Conservation (phyloP, 768 basidiomycete genomes). For the Tricholoma matsutake region DNA sequence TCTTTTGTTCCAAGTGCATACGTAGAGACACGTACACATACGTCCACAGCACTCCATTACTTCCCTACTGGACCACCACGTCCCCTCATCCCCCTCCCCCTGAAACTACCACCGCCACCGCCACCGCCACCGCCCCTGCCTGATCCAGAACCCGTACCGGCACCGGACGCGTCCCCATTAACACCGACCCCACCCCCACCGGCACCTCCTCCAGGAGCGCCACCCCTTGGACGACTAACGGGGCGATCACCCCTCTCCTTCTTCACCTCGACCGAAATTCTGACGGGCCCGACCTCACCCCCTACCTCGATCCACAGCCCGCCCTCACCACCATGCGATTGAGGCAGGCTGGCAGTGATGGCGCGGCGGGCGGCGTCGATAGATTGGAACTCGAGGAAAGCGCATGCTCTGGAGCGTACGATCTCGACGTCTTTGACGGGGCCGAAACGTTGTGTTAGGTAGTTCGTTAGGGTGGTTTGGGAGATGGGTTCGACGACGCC, state of each 20-base stretch:
- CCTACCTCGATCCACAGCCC: conserved; percentile 77
- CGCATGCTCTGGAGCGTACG: conserved; percentile 84
- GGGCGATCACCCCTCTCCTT: conserved; percentile 90
- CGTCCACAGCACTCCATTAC: conserved; percentile 4
- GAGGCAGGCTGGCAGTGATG: conserved; percentile 68
- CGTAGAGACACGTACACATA: not conserved
- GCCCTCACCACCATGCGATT: conserved; percentile 78
- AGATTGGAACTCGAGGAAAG: conserved; percentile 84
- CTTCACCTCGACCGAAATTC: conserved; percentile 82
- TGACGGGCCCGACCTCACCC: conserved; percentile 44
- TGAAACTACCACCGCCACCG: conserved; percentile 22
- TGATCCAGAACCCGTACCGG: conserved; percentile 38
- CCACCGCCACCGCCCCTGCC: conserved; percentile 14
- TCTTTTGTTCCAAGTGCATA: not conserved
- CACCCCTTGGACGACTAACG: conserved; percentile 57
- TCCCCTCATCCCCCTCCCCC: conserved; percentile 23
- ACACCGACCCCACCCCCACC: conserved; percentile 12
- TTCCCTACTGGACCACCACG: conserved; percentile 18
- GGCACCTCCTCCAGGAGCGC: conserved; percentile 34
- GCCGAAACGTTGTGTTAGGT: conserved; percentile 67
- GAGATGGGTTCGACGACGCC: conserved; percentile 71
- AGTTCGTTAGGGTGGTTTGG: conserved; percentile 43
- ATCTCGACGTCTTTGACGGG: conserved; percentile 86
- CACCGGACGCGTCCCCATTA: conserved; percentile 51
- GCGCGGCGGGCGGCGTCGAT: conserved; percentile 84